phyloP scores from a whole-genome alignment of 2,329 filamentous ascomycete species.

The Scolecobasidium constrictum region DNA sequence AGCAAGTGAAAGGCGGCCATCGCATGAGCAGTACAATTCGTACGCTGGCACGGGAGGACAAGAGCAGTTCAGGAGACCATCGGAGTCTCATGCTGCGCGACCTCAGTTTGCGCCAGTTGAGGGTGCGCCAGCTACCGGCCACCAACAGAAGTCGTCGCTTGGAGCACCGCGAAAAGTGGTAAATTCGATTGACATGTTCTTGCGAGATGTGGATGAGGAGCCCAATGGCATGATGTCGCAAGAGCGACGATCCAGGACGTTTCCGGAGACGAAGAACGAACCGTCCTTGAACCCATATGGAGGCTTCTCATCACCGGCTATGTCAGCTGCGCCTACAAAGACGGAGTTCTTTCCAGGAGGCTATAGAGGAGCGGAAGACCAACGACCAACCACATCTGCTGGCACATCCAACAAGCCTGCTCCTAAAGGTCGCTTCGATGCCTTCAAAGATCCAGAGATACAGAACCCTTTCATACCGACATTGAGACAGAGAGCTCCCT shows the following conservation, averaged over 20 bases:
- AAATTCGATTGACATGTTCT: slow-evolving; percentile 23
- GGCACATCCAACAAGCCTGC: background rate
- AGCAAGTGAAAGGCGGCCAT: slow-evolving; percentile 11
- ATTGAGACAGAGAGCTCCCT: background rate
- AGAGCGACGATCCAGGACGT: slow-evolving; percentile 1
- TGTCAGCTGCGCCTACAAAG: background rate
- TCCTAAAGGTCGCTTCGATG: background rate
- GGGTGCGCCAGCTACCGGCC: background rate
- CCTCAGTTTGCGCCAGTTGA: background rate
- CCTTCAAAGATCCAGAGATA: slow-evolving; percentile 1
- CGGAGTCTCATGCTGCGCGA: background rate
- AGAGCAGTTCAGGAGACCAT: slow-evolving; percentile 7
- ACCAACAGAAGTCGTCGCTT: slow-evolving; percentile 11
- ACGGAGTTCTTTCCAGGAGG: background rate
- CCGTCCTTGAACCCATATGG: background rate
- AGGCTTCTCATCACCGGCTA: background rate
- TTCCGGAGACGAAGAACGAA: slow-evolving; percentile 2
- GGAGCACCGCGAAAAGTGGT: slow-evolving; percentile 14
- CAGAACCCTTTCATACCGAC: background rate
- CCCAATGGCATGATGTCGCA: slow-evolving; percentile 14
- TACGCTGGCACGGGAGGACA: slow-evolving; percentile 24
- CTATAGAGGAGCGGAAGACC: background rate
- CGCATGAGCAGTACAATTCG: background rate
- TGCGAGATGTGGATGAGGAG: slow-evolving; percentile 24
- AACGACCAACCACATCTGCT: slow-evolving; percentile 4